Evolutionary conservation across 306 rosid genomes (phyloP).

Genomic region (Casuarina cunninghamiana): DNA sequence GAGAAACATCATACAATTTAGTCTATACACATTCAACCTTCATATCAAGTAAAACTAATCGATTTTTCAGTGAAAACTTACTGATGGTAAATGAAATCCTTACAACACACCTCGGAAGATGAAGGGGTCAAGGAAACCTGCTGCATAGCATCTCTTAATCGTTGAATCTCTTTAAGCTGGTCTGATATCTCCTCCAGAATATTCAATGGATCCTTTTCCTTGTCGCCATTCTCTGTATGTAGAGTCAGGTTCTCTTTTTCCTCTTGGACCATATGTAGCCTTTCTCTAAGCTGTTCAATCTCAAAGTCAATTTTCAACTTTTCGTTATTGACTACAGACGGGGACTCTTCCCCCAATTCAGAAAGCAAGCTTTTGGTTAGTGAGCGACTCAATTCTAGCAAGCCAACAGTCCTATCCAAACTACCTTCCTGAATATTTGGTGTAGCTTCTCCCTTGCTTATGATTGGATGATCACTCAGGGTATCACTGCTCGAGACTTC

Average conservation of each 20-base stretch:
- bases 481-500: slow-evolving; percentile 10
- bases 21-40: slow-evolving; percentile 1
- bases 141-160: slow-evolving; percentile 31
- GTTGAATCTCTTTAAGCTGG: slow-evolving; percentile 35
- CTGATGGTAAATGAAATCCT: slow-evolving; percentile 1
- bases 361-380: slow-evolving; percentile 23
- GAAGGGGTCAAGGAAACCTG: slow-evolving; percentile 45
- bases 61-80: too few species aligned
- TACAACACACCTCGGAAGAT: slow-evolving; percentile 48
- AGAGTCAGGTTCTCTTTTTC: slow-evolving; percentile 36
- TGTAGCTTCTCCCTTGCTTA: slow-evolving; percentile 18
- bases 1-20: slow-evolving; percentile 20
- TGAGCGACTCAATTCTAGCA: slow-evolving; percentile 9
- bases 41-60: neutral
- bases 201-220: slow-evolving; percentile 37
- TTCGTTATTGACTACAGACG: slow-evolving; percentile 30
- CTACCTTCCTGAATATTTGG: slow-evolving; percentile 9
- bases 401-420: slow-evolving; percentile 1
- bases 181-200: slow-evolving; percentile 44
- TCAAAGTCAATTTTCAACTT: slow-evolving; percentile 45
- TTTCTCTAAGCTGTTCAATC: slow-evolving; percentile 48
- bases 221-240: slow-evolving; percentile 37
- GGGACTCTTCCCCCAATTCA: slow-evolving; percentile 35
- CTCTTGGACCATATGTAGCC: slow-evolving; percentile 39
- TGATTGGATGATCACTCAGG: slow-evolving; percentile 20